Conservation (phyloP, 148 eudicot genomes). For the Pharnaceum exiguum region DNA sequence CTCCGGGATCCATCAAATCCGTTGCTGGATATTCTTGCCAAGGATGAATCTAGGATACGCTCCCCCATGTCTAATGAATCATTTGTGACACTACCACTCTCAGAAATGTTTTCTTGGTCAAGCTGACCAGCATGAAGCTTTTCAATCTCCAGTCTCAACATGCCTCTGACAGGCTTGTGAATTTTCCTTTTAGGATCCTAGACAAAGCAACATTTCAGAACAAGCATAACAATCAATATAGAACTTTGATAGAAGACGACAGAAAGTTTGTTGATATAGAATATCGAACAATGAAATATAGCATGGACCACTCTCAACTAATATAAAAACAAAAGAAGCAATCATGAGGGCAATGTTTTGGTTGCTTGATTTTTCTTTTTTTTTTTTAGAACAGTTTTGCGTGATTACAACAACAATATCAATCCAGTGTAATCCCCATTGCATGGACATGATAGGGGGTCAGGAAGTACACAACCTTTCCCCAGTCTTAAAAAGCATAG, state of each 20-base stretch:
- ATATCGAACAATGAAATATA: not conserved
- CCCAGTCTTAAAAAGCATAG: too few relatives aligned
- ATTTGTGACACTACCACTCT: conserved; percentile 53
- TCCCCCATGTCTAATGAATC: conserved; percentile 54
- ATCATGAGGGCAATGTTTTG: not conserved
- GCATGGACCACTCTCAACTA: not conserved
- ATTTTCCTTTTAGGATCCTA: conserved; percentile 98
- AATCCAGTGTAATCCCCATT: too few relatives aligned
- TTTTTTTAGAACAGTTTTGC: too few relatives aligned
- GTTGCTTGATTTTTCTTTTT: too few relatives aligned
- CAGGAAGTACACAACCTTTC: too few relatives aligned
- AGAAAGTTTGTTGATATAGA: too few relatives aligned
- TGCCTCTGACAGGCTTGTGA: conserved; percentile 97
- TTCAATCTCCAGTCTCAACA: conserved; percentile 87
- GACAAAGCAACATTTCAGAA: conserved; percentile 2
- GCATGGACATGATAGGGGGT: too few relatives aligned
- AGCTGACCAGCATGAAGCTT: conserved; percentile 73
- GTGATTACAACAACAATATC: too few relatives aligned
- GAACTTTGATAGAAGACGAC: not conserved
- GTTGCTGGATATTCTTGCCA: conserved; percentile 35
- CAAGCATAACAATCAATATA: not conserved
- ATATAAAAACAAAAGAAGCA: not conserved
- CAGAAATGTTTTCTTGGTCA: conserved; percentile 73
- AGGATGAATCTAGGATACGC: conserved; percentile 40
- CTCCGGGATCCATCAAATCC: conserved; percentile 44